phyloP scores from a whole-genome alignment of 495 filamentous ascomycete species.

The Bacidia gigantensis region DNA sequence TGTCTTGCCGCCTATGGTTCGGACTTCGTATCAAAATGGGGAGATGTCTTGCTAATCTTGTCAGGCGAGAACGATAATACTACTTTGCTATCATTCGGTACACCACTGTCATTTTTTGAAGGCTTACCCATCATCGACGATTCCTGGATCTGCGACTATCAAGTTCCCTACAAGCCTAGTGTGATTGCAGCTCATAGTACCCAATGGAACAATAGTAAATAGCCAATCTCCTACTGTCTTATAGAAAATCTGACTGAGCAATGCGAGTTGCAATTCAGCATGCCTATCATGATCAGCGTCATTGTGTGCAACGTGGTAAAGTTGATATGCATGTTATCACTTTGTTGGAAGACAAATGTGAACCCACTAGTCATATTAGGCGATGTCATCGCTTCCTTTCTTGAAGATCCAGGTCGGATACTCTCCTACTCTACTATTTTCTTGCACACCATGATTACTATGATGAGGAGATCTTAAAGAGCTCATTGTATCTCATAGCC shows the following conservation, averaged over 20 bases:
- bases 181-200: no score
- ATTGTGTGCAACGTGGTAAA: conserved; percentile 28
- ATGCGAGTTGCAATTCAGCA: conserved; percentile 31
- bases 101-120: no score
- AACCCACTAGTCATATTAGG: conserved; percentile 14
- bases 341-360: conserved; percentile 7
- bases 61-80: not conserved
- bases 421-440: not conserved
- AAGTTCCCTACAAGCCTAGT: no score
- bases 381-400: conserved; percentile 13
- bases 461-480: not conserved
- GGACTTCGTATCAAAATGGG: not conserved
- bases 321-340: conserved; percentile 19
- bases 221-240: conserved; percentile 26
- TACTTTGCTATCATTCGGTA: no score
- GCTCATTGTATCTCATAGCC: no score
- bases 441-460: not conserved
- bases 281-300: conserved; percentile 26
- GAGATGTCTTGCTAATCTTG: no score
- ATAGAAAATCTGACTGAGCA: conserved; percentile 16
- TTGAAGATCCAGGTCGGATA: not conserved
- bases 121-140: no score
- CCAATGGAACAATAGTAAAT: no score
- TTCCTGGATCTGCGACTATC: no score
- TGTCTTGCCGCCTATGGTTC: not conserved